These are phyloP conservation scores for Syzygium aqueum DNA, from an alignment of 345 rosid species.

Conservation along the genomic window DNA sequence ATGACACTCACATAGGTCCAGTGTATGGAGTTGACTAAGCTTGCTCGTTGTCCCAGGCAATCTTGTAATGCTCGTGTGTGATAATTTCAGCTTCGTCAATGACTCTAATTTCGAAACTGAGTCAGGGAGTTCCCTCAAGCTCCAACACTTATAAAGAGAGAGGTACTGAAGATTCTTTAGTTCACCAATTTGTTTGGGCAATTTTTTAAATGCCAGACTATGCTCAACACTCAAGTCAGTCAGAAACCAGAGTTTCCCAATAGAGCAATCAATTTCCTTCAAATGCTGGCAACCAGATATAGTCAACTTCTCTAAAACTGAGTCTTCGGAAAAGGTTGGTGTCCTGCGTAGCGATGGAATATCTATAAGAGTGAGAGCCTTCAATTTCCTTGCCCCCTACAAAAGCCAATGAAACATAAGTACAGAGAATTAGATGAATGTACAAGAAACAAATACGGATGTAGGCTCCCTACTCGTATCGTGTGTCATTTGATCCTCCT, in stretches of 20 bases:
- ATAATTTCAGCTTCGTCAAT: neutral
- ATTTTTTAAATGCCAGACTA: rapidly evolving
- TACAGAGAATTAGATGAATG: neutral
- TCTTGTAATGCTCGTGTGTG: too few relatives aligned
- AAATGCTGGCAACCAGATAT: rapidly evolving
- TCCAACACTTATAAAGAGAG: rapidly evolving
- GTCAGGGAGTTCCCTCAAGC: neutral
- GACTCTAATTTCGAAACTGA: neutral
- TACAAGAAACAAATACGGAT: neutral
- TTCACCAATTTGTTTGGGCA: neutral
- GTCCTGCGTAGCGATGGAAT: rapidly evolving
- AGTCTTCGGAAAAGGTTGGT: neutral
- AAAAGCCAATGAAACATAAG: neutral
- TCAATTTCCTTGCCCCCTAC: neutral
- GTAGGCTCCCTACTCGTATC: neutral
- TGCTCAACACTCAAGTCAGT: rapidly evolving
- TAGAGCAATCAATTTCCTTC: neutral
- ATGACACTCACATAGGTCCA: rapidly evolving
- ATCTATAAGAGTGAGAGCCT: neutral
- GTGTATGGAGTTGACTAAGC: neutral
- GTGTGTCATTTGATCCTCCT: neutral
- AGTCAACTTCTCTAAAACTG: neutral
- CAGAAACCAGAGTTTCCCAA: neutral
- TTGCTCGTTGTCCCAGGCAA: neutral
- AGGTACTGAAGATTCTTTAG: neutral